Conservation (phyloP, 208 protist genomes). For the Leishmania tarentolae region DNA sequence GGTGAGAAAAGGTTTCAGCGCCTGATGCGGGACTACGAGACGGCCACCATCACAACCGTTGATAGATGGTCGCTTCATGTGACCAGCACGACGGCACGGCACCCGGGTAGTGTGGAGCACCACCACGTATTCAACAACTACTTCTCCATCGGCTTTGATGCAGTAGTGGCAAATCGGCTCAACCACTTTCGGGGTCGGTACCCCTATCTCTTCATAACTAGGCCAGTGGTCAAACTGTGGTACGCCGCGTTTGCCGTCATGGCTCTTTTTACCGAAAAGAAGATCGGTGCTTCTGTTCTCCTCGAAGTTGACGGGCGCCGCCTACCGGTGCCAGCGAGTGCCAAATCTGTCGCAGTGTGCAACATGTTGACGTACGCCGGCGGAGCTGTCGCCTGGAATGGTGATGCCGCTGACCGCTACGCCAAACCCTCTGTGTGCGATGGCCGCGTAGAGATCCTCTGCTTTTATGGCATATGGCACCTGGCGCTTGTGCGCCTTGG, state of each 20-base stretch:
- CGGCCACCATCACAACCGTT: conserved; percentile 30
- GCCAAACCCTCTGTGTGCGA: conserved; percentile 39
- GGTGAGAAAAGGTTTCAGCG: conserved; percentile 37
- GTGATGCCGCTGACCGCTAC: conserved; percentile 18
- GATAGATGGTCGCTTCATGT: conserved; percentile 49
- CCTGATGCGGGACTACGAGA: conserved; percentile 26
- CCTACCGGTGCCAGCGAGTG: conserved; percentile 34
- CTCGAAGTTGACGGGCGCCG: conserved; percentile 39
- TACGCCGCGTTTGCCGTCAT: conserved; percentile 53
- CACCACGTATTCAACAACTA: conserved; percentile 62
- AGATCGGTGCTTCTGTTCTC: conserved; percentile 10
- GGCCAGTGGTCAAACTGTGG: conserved; percentile 64
- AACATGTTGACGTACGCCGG: conserved; percentile 69
- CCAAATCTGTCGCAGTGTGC: conserved; percentile 56
- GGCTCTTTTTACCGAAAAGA: conserved; percentile 38
- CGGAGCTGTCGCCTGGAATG: conserved; percentile 51
- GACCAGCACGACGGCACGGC: conserved; percentile 4
- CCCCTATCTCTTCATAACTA: conserved; percentile 40
- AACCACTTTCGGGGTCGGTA: conserved; percentile 42
- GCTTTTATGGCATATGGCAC: conserved; percentile 63
- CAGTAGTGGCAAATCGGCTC: conserved; percentile 39
- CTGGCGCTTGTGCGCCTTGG: conserved; percentile 45
- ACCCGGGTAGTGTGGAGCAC: conserved; percentile 3
- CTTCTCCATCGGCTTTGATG: conserved; percentile 75
- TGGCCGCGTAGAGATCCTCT: conserved; percentile 47